Conservation (phyloP, 2,329 filamentous ascomycete genomes). For the Trichoderma simmonsii region DNA sequence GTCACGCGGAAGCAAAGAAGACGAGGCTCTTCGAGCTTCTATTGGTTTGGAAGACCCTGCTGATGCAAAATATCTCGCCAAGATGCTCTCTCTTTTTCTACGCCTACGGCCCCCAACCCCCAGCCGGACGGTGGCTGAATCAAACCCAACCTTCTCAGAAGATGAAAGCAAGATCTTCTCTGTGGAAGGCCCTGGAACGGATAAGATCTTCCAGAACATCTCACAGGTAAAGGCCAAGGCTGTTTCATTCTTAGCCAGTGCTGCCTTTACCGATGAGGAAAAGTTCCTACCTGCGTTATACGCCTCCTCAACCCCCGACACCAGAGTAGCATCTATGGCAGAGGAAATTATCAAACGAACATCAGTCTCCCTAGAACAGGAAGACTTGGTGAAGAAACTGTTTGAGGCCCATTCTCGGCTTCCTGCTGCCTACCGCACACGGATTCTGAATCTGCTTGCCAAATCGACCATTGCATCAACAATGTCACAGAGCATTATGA, state of each 20-base stretch:
- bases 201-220: slow-evolving; percentile 47
- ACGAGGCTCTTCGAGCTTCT: slow-evolving; percentile 61
- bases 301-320: slow-evolving; percentile 79
- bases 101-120: slow-evolving; percentile 34
- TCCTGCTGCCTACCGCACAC: slow-evolving; percentile 70
- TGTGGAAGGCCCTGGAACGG: slow-evolving; percentile 53
- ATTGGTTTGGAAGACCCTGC: slow-evolving; percentile 63
- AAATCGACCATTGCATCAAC: slow-evolving; percentile 73
- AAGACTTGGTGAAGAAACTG: slow-evolving; percentile 59
- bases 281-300: slow-evolving; percentile 81
- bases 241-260: slow-evolving; percentile 73
- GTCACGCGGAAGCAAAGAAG: slow-evolving; percentile 73
- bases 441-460: slow-evolving; percentile 70
- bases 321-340: slow-evolving; percentile 75
- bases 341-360: slow-evolving; percentile 86
- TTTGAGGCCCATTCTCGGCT: slow-evolving; percentile 72
- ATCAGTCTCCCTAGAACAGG: slow-evolving; percentile 69
- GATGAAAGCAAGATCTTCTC: slow-evolving; percentile 32
- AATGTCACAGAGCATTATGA: slow-evolving; percentile 64
- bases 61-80: slow-evolving; percentile 71
- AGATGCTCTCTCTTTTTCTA: slow-evolving; percentile 74
- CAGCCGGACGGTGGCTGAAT: slow-evolving; percentile 30
- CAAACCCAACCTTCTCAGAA: slow-evolving; percentile 34
- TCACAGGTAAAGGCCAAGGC: slow-evolving; percentile 54
- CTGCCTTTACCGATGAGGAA: slow-evolving; percentile 79